A percentile compares a stretch with the other conserved stretches of the same genome.
phyloP scores from a whole-genome alignment of 345 rosid genomes.

The Citrus reticulata region DNA sequence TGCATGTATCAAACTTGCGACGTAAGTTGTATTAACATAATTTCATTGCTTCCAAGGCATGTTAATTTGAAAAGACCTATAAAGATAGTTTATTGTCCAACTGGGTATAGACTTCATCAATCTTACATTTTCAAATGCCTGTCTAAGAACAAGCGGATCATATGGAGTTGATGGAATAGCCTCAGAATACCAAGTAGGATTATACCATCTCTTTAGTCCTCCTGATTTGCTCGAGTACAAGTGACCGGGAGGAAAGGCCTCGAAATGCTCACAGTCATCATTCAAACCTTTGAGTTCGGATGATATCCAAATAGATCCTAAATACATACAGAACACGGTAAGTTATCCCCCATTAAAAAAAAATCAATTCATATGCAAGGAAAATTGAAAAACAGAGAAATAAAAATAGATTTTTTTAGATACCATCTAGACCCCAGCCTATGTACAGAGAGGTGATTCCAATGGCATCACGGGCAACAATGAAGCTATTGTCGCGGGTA shows the following conservation, averaged over 20 bases:
- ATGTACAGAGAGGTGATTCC: conserved; percentile 92
- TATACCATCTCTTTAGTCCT: conserved; percentile 75
- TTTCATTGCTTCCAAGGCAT: background rate
- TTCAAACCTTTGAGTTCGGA: conserved; percentile 86
- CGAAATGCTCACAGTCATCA: conserved; percentile 89
- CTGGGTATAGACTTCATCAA: background rate
- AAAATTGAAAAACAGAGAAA: background rate
- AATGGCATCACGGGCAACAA: conserved; percentile 90
- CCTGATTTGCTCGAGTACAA: conserved; percentile 80
- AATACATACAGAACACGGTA: background rate
- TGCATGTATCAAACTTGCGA: conserved; percentile 15
- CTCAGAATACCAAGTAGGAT: conserved; percentile 84
- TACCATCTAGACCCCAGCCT: conserved; percentile 96
- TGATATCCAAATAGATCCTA: conserved; percentile 84
- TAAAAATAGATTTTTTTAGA: background rate
- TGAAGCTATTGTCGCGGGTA: conserved; percentile 73
- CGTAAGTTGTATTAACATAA: background rate
- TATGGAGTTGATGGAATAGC: conserved; percentile 64
- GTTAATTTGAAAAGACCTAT: background rate
- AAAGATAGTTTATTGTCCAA: background rate
- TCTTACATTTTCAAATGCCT: conserved; percentile 70
- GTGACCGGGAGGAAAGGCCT: conserved; percentile 89
- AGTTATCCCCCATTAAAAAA: background rate
- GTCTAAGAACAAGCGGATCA: conserved; percentile 70
- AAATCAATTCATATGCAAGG: background rate